Evolutionary conservation across 352 stramenopile species (phyloP).

Genomic region (Globisporangium cystogenes): DNA sequence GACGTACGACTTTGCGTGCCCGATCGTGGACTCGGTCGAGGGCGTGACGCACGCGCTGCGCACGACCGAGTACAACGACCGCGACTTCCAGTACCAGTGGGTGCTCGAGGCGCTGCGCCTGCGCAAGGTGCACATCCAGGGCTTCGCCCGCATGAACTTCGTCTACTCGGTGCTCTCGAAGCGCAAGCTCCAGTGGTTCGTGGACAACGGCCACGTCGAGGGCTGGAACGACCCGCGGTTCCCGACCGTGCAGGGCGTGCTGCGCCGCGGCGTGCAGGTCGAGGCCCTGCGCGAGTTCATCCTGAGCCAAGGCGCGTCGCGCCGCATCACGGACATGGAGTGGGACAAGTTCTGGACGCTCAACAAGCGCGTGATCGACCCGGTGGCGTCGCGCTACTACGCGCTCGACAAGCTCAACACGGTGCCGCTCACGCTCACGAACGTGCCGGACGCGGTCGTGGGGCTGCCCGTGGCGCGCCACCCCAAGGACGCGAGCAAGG

Average conservation of each 20-base stretch:
- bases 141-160: constrained; percentile 99
- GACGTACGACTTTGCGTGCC: constrained; percentile 99
- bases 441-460: constrained; percentile 55
- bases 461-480: constrained; percentile 63
- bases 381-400: constrained; percentile 94
- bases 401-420: constrained; percentile 89
- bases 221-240: constrained; percentile 99
- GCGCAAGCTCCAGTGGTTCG: constrained; percentile 99
- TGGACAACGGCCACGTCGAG: constrained; percentile 95
- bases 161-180: constrained; percentile 99
- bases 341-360: constrained; percentile 99
- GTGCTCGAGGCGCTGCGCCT: constrained; percentile 83
- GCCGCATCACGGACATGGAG: constrained; percentile 97
- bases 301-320: constrained; percentile 94
- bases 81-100: constrained; percentile 98
- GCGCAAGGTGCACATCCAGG: constrained; percentile 86
- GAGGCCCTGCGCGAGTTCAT: constrained; percentile 97
- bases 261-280: constrained; percentile 95
- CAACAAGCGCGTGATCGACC: constrained; percentile 99
- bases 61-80: constrained; percentile 99
- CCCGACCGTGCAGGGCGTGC: constrained; percentile 96
- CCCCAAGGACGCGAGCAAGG: constrained; percentile 73
- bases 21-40: constrained; percentile 98
- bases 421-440: constrained; percentile 87
- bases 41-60: constrained; percentile 98